These are phyloP conservation scores for Abortiporus biennis DNA, from an alignment of 1,284 basidiomycete species.

Conservation along the genomic window DNA sequence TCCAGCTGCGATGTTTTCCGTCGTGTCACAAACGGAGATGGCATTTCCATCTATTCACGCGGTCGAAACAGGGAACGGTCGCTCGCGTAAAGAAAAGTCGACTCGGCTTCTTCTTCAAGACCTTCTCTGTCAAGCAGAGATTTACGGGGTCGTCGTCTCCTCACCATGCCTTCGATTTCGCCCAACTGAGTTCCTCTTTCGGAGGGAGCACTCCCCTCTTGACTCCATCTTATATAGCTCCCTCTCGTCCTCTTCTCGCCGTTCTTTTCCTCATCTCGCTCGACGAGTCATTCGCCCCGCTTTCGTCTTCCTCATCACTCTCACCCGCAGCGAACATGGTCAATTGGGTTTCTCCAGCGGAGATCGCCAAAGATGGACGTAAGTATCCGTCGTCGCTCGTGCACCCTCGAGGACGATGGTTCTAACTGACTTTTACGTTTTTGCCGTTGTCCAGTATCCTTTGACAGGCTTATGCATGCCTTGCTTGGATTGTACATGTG, in stretches of 20 bases:
- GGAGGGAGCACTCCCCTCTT: not conserved
- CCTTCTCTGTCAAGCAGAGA: no score
- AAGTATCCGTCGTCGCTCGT: conserved; percentile 15
- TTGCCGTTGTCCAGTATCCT: conserved; percentile 37
- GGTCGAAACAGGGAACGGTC: no score
- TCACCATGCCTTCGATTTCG: no score
- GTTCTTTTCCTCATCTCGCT: not conserved
- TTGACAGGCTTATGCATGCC: conserved; percentile 61
- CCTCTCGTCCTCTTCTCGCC: conserved; percentile 5
- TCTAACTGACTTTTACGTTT: no score
- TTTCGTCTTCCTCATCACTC: conserved; percentile 2
- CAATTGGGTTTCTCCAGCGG: conserved; percentile 41
- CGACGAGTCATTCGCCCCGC: conserved; percentile 1
- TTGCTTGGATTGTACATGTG: conserved; percentile 66
- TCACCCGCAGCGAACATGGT: conserved; percentile 15
- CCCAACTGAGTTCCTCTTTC: no score
- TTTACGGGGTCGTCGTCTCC: no score
- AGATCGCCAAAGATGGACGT: conserved; percentile 47
- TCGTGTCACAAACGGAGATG: no score
- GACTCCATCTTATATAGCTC: not conserved
- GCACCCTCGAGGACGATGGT: not conserved
- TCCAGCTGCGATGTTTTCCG: no score
- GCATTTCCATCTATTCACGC: no score
- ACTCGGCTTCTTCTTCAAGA: no score
- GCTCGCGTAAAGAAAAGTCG: no score